Evolutionary conservation across 2,329 filamentous ascomycete species (phyloP).

Genomic region (Aureobasidium sp.): DNA sequence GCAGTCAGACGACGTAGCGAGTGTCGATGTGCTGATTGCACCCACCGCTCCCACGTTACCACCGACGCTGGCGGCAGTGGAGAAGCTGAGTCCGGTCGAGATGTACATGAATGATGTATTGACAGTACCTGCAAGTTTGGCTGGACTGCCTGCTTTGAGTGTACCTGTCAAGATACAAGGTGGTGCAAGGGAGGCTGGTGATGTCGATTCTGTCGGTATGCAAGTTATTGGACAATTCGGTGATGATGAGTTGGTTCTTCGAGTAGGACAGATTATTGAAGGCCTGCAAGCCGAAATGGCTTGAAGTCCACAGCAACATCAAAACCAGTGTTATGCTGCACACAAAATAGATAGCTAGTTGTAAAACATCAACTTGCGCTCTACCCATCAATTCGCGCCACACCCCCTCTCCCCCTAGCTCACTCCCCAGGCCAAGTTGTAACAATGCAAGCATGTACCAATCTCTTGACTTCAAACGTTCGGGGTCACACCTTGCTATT

Average conservation of each 20-base stretch:
- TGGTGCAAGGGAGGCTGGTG: constrained; percentile 27
- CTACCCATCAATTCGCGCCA: neutral
- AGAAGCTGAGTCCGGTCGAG: constrained; percentile 66
- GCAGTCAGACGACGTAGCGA: constrained; percentile 33
- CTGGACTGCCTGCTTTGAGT: constrained; percentile 89
- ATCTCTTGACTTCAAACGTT: constrained; percentile 2
- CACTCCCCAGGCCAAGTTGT: neutral
- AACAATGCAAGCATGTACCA: neutral
- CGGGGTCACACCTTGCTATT: neutral
- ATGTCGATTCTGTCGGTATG: constrained; percentile 62
- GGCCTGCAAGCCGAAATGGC: constrained; percentile 22
- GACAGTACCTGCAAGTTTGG: constrained; percentile 94
- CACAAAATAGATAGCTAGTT: neutral
- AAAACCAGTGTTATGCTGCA: neutral
- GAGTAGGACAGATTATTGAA: constrained; percentile 58
- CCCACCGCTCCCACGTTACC: constrained; percentile 86
- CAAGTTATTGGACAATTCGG: constrained; percentile 87
- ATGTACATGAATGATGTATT: constrained; percentile 95
- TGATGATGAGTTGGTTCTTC: constrained; percentile 72
- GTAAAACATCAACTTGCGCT: neutral
- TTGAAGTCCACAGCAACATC: neutral
- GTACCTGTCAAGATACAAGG: constrained; percentile 64
- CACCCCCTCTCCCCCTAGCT: neutral
- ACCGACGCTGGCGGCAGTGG: constrained; percentile 68
- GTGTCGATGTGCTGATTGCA: constrained; percentile 86